These are phyloP conservation scores for Diaporthe sp. DNA, from an alignment of 2,329 filamentous ascomycete species.

Conservation along the genomic window DNA sequence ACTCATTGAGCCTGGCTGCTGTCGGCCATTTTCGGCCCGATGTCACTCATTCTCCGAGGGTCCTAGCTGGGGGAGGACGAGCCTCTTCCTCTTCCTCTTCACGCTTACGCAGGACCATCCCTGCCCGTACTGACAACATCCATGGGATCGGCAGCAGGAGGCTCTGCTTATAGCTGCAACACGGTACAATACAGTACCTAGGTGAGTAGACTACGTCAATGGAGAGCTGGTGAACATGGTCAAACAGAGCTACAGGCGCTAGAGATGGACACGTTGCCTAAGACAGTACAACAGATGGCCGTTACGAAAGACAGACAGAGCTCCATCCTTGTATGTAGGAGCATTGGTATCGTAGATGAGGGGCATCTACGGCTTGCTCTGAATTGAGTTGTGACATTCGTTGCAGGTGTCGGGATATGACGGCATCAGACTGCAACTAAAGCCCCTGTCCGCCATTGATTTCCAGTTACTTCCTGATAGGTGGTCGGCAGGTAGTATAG, in stretches of 20 bases:
- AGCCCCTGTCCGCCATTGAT: neutral
- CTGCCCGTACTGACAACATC: neutral
- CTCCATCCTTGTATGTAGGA: neutral
- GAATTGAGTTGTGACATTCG: constrained; percentile 5
- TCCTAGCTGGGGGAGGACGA: neutral
- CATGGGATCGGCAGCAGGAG: constrained; percentile 11
- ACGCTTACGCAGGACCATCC: constrained; percentile 1
- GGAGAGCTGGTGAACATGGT: neutral
- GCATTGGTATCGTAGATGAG: neutral
- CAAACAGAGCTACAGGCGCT: neutral
- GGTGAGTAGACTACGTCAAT: neutral
- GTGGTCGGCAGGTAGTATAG: neutral
- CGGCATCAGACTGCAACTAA: constrained; percentile 1
- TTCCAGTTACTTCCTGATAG: neutral
- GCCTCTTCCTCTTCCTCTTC: neutral
- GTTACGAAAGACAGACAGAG: neutral
- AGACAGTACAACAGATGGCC: neutral
- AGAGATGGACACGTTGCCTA: neutral
- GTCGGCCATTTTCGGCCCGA: constrained; percentile 28
- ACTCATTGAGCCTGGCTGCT: neutral
- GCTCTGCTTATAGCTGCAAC: neutral
- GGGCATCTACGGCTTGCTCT: neutral
- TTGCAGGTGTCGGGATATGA: constrained; percentile 16
- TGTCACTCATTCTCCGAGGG: neutral
- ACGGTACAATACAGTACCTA: neutral